phyloP scores from a whole-genome alignment of 768 basidiomycete species.

The Antrodiella citrinella region DNA sequence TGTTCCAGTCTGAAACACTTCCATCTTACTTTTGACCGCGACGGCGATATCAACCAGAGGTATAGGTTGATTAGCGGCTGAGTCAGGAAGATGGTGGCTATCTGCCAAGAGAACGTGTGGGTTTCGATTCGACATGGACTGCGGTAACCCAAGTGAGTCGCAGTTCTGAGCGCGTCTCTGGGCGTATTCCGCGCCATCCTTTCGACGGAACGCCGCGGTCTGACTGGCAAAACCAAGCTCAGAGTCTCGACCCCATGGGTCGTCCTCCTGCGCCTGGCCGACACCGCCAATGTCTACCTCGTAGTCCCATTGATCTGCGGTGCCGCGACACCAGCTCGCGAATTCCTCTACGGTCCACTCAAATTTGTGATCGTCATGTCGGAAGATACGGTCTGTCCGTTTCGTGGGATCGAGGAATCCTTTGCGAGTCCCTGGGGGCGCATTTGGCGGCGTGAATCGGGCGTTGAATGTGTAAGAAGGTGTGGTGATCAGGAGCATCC shows the following conservation, averaged over 20 bases:
- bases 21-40: slow-evolving; percentile 45
- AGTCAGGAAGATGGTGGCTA: slow-evolving; percentile 46
- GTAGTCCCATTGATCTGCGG: slow-evolving; percentile 67
- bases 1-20: slow-evolving; percentile 39
- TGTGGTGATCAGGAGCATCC: slow-evolving; percentile 70
- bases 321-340: slow-evolving; percentile 44
- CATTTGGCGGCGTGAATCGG: slow-evolving; percentile 55
- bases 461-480: slow-evolving; percentile 81
- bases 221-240: slow-evolving; percentile 59
- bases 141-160: slow-evolving; percentile 10
- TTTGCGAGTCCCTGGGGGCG: slow-evolving; percentile 24
- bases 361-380: slow-evolving; percentile 82
- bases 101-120: slow-evolving; percentile 41
- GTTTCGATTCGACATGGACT: slow-evolving; percentile 3
- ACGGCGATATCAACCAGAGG: slow-evolving; percentile 40
- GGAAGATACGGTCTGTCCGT: slow-evolving; percentile 65
- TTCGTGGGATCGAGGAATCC: slow-evolving; percentile 71
- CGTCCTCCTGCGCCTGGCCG: slow-evolving; percentile 49
- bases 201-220: slow-evolving; percentile 52
- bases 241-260: slow-evolving; percentile 67
- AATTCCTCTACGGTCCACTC: slow-evolving; percentile 85
- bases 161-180: slow-evolving; percentile 24
- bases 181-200: slow-evolving; percentile 27
- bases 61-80: slow-evolving; percentile 34
- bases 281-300: slow-evolving; percentile 49